These are phyloP conservation scores for Gracilariopsis chorda DNA, from an alignment of 23 red algal species.

Conservation along the genomic window DNA sequence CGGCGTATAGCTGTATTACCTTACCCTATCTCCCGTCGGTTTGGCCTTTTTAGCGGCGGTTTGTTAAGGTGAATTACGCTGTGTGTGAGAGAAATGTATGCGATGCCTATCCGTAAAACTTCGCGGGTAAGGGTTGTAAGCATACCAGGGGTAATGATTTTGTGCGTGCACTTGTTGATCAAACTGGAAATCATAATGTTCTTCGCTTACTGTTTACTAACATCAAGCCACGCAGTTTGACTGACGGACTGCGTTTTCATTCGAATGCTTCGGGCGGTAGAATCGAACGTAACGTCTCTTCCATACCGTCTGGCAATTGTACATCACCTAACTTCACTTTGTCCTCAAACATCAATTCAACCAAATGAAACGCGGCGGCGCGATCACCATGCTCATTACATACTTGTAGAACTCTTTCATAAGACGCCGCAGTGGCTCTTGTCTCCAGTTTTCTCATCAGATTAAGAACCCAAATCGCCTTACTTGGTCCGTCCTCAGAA, in stretches of 20 bases:
- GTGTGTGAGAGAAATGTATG: too few relatives aligned
- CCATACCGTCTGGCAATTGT: slow-evolving; percentile 51
- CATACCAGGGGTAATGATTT: too few relatives aligned
- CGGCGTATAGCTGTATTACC: too few relatives aligned
- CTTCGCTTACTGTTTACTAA: too few relatives aligned
- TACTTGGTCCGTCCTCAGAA: not conserved
- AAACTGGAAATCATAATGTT: too few relatives aligned
- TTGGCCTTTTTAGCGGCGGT: too few relatives aligned
- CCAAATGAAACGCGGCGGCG: slow-evolving; percentile 39
- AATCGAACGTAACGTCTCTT: slow-evolving; percentile 57
- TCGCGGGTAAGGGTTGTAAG: too few relatives aligned
- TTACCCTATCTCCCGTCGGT: too few relatives aligned
- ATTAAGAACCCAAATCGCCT: slow-evolving; percentile 49
- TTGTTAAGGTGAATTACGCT: too few relatives aligned
- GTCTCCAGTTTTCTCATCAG: slow-evolving; percentile 32
- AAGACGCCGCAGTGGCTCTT: slow-evolving; percentile 34
- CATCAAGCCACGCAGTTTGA: not conserved
- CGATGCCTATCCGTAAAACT: too few relatives aligned
- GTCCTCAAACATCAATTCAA: slow-evolving; percentile 74
- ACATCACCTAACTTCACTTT: slow-evolving; percentile 70
- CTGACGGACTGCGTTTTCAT: too few relatives aligned
- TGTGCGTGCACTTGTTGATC: not conserved
- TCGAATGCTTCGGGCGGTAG: slow-evolving; percentile 82
- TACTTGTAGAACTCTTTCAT: slow-evolving; percentile 48
- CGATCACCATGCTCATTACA: slow-evolving; percentile 23